phyloP scores from a whole-genome alignment of 306 rosid species.

The Fragaria iinumae region DNA sequence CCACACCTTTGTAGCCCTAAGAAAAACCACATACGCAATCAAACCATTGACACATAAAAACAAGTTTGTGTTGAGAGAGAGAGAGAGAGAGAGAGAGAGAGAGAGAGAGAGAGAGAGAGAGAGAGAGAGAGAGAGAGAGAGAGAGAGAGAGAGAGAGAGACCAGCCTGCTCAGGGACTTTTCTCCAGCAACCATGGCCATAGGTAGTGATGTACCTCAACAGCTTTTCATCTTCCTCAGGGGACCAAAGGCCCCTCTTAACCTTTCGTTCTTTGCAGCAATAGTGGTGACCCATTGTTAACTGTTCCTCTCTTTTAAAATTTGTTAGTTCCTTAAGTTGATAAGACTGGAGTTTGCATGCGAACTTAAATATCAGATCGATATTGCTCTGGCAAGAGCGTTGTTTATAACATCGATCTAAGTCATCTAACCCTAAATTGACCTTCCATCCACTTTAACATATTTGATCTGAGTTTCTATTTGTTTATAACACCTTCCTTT shows the following conservation, averaged over 20 bases:
- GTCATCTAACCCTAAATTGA: constrained; percentile 15
- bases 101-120: not conserved
- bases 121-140: constrained; percentile 6
- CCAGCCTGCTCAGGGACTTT: constrained; percentile 98
- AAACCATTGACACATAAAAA: not conserved
- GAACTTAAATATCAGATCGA: not conserved
- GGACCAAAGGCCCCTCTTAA: constrained; percentile 96
- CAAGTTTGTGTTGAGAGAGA: not conserved
- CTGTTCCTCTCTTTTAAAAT: not conserved
- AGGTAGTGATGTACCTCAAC: constrained; percentile 75
- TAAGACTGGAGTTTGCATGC: constrained; percentile 1
- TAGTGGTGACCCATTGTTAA: constrained; percentile 84
- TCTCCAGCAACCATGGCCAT: constrained; percentile 99
- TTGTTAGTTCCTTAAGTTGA: not conserved
- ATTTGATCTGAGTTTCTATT: constrained; percentile 14
- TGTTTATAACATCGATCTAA: too few relatives aligned
- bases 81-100: not conserved
- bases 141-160: constrained; percentile 22
- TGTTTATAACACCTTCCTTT: not conserved
- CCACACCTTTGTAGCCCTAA: constrained; percentile 97
- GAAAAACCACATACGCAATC: not conserved
- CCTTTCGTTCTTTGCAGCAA: constrained; percentile 96
- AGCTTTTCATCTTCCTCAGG: constrained; percentile 99
- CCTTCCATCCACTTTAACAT: constrained; percentile 19
- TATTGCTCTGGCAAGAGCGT: not conserved